Base-by-base conservation (phyloP, 805 yeast genomes). In the Cyberlindnera mrakii region DNA sequence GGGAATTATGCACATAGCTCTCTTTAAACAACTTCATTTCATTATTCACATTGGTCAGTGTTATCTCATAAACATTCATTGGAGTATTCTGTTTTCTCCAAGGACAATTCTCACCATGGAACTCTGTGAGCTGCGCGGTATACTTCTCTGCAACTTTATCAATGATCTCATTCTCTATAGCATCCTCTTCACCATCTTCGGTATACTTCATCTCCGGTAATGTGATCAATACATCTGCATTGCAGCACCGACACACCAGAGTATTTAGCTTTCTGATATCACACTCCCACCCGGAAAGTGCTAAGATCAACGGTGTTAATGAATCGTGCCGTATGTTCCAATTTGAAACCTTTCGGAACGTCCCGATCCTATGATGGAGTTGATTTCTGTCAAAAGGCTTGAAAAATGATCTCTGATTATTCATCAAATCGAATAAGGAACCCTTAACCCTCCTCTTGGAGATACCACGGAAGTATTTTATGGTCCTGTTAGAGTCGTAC, bases 221-320 rank as follows among this genome's bases (percentile, higher is more conserved):
- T 27, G 53, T 52, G 6, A 66, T 52, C 9, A 58, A 32, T 11
- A 68, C 45, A 9, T 53, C 41, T 2, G 65, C 58, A 37, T 58
- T 57, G 45, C 73, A 67, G 8, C 57, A 56, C 2, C 48, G 47
- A 45, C 73, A 68, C 34, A 49, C 51, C 3, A 68, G 42, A 37
- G 58, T 63, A 42, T 68, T 66, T 14, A 20, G 29, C 36, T 54
- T 62, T 25, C 58, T 45, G 3, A 42, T 45, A 10, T 59, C 51
- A 14, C 67, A 68, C 39, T 54, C 59, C 83, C 83, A 78, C 2
- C 84, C 84, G 41, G 70, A 64, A 18, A 71, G 51, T 1, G 80
- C 69, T 51, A 79, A 72, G 27, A 55, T 64, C 30, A 78, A 59
- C 41, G 79, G 80, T 6, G 64, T 71, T 23, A 78, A 54, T 9